Conservation (phyloP, 139 green algal species). For the Chlorella vulgaris region DNA sequence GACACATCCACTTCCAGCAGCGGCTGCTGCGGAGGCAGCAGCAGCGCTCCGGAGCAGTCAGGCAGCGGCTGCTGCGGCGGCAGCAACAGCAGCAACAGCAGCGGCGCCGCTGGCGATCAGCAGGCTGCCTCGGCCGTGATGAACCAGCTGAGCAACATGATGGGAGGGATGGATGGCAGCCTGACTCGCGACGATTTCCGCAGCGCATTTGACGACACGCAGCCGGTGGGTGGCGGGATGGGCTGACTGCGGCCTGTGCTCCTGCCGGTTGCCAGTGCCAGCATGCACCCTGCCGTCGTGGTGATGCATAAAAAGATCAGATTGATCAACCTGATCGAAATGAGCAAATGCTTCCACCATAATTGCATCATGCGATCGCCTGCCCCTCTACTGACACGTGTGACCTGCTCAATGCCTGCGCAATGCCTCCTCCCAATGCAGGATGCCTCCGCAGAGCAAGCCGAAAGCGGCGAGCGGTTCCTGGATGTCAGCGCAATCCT, state of each 20-base stretch:
- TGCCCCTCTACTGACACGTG: too few relatives aligned
- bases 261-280: too few relatives aligned
- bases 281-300: too few relatives aligned
- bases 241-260: too few relatives aligned
- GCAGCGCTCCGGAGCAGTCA: not conserved
- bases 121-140: not conserved
- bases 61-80: not conserved
- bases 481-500: constrained; percentile 11
- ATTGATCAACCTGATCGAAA: too few relatives aligned
- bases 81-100: not conserved
- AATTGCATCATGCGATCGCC: too few relatives aligned
- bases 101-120: not conserved
- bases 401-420: too few relatives aligned
- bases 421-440: too few relatives aligned
- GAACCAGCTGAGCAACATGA: constrained; percentile 5
- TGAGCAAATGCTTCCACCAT: too few relatives aligned
- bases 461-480: constrained; percentile 11
- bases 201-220: not conserved
- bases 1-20: not conserved
- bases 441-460: not conserved
- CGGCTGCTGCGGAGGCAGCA: constrained; percentile 4
- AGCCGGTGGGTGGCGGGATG: not conserved
- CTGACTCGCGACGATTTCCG: not conserved
- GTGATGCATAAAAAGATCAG: too few relatives aligned
- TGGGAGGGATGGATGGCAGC: constrained; percentile 2